Evolutionary conservation across 2,329 filamentous ascomycete genomes (phyloP).

Genomic region (Graphiopsis chlorocephala): DNA sequence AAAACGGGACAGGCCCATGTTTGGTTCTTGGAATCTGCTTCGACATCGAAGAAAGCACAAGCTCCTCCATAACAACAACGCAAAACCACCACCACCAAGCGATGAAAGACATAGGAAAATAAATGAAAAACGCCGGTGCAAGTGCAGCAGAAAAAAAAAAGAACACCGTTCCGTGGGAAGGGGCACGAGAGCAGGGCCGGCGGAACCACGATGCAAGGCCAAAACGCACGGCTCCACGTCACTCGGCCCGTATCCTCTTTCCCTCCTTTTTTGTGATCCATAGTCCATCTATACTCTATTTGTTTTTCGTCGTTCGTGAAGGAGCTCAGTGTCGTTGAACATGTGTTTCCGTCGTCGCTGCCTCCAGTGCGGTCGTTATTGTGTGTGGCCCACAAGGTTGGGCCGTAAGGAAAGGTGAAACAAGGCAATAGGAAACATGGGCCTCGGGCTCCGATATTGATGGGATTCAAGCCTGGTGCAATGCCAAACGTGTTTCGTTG

Average conservation of each 20-base stretch:
- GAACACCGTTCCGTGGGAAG: background rate
- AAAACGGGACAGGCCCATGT: background rate
- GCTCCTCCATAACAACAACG: background rate
- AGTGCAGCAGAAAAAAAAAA: background rate
- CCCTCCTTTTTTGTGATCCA: slow-evolving; percentile 9
- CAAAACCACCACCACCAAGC: background rate
- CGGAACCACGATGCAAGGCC: slow-evolving; percentile 9
- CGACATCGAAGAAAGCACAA: background rate
- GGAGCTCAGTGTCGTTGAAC: slow-evolving; percentile 11
- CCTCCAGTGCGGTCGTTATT: slow-evolving; percentile 12
- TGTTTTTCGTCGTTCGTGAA: slow-evolving; percentile 14
- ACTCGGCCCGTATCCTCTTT: background rate
- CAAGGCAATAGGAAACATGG: background rate
- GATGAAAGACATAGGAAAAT: background rate
- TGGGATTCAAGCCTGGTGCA: background rate
- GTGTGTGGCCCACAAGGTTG: background rate
- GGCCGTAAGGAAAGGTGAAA: background rate
- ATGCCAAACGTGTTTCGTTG: background rate
- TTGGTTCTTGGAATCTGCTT: background rate
- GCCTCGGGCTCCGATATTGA: slow-evolving; percentile 6
- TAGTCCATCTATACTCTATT: slow-evolving; percentile 14
- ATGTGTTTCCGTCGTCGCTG: background rate
- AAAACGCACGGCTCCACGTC: slow-evolving; percentile 13
- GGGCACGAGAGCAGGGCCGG: slow-evolving; percentile 11
- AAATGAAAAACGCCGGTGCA: slow-evolving; percentile 9